Evolutionary conservation across 202 grass and related monocot genomes (phyloP), one percentile per base, ranked within the genome.

Genomic region (Schoenoplectus triqueter): DNA sequence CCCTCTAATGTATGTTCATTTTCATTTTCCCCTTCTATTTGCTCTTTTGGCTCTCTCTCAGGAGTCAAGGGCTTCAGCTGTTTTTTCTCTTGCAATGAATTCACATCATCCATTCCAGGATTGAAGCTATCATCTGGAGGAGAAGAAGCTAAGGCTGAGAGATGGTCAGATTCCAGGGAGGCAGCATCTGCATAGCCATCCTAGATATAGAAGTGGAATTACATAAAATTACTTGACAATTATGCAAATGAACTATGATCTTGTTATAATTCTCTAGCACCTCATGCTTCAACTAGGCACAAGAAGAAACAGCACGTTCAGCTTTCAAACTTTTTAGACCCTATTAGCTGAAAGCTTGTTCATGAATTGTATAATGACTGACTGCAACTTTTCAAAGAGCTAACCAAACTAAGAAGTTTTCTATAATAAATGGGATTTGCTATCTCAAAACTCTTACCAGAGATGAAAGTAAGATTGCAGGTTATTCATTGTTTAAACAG

Each of bases 1-100:
- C 96, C 93, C 75, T 92, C 90, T 81, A 99, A 94, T 87, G 92
- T 91, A 92, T 89, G 80, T 66, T 95, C 93, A 83, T 85, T 85
- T 79, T 89, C 84, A 83, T 87, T 59, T 70, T 90, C 40, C 69
- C 86, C 67, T 91, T 62, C 5, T 81, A 87, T 14, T 71, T 47
- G 22, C 87, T 90, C 86, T 84, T 86, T 85, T 47, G 67, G 18
- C 44, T 87, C 86, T 50, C 85, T 78, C 79, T 87, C 90, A 56
- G 85, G 79, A 87, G 54, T 61, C 44, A 14, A 59, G 6, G 14
- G 14, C 39, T 79, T 79, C 14, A 62, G 75, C 55, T 79, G 75
- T 2, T 79, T 61, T 44, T 79, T 39, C 56, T 50, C 48, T 68
- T 68, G 75, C 21, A 42, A 69, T 59, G 81, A 83, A 83, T 83